Base-by-base conservation (phyloP, 768 basidiomycete genomes). In the Rhizopogon rudus region DNA sequence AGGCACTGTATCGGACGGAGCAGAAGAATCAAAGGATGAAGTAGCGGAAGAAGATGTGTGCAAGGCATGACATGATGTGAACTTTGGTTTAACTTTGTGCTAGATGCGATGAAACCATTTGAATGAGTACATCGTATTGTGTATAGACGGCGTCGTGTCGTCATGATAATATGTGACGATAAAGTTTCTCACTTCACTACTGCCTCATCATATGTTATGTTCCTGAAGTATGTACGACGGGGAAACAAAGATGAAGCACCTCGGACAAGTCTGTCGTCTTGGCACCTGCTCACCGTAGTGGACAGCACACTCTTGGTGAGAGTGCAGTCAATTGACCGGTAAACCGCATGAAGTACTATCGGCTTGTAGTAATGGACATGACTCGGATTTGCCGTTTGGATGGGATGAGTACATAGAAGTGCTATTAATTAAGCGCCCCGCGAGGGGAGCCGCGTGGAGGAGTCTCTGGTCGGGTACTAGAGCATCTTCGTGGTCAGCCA, bases 291-390 rank as follows among this genome's bases (percentile, higher is more conserved):
- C 25, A 17, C 12, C 62, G 65, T 13, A 64, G 39, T 45, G 64
- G 20, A 20, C 20, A 62, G 44, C 59, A 52, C 16, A 67, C 67
- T 39, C 41, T 53, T 41, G 63, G 58, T 6, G 63, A 62, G 46
- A 55, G 58, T 53, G 65, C 31, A n/a, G 28, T 39, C 67, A 69
- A 58, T 1, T 67, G 65, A 2, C 65, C 58, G 16, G 53, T 39
- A 37, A 60, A 65, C 46, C 31, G 59, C n/a, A 63, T 55, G 40
- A 60, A 43, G 41, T 67, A 66, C 25, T 20, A 20, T 20, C 20
- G 60, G 12, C 1, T 52, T 53, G 44, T 65, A 66, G 14, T 40
- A 10, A n/a, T 44, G 52, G 1, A 53, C 62, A 40, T 57, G 7
- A n/a, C n/a, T n/a, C n/a, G n/a, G n/a, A n/a, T n/a, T n/a, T n/a